Evolutionary conservation across 805 yeast genomes (phyloP), one percentile per base, ranked within the genome.

Genomic region (Candida peoriensis): DNA sequence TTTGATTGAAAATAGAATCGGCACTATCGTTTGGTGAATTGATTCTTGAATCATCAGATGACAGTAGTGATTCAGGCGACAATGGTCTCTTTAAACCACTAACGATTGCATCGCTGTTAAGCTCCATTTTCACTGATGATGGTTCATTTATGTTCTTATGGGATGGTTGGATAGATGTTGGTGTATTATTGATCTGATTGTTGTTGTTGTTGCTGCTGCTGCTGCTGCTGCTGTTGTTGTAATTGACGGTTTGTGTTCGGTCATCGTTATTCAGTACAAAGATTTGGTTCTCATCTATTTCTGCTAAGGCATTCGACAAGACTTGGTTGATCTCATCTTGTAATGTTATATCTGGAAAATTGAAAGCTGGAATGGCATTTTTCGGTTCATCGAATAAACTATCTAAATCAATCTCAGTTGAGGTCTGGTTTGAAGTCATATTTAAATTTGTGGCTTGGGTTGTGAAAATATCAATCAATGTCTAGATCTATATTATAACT

Each of bases 31-130:
- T 32, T 33, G 55, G 55, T 11, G 55, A 44, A 11, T 37, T 39
- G 14, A 37, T 22, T 20, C 26, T 43, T 9, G 52, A 48, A 13
- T 43, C 48, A 39, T 47, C 55, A 8, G 66, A 61, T 9, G 67
- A 60, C 10, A 60, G 47, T 19, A 62, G 37, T 2, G 67, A 62
- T 17, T 50, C 64, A 4, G 68, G 68, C 7, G 66, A 55, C 19
- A 61, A 42, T n/a, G 54, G 52, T 24, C 28, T 18, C 17, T 25
- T 25, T 25, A 19, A 25, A 15, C 28, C 28, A 9, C 15, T 42
- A n/a, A n/a, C n/a, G n/a, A n/a, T 24, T 13, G 24, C 19, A 14
- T 23, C 24, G 14, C 19, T n/a, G 3, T 13, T 4, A 23, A n/a
- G 20, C 4, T 25, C 31, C 5, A 17, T 17, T 16, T 29, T 15